These are phyloP conservation scores for Neonothopanus nambi DNA, from an alignment of 1,284 basidiomycete genomes.

Conservation along the genomic window DNA sequence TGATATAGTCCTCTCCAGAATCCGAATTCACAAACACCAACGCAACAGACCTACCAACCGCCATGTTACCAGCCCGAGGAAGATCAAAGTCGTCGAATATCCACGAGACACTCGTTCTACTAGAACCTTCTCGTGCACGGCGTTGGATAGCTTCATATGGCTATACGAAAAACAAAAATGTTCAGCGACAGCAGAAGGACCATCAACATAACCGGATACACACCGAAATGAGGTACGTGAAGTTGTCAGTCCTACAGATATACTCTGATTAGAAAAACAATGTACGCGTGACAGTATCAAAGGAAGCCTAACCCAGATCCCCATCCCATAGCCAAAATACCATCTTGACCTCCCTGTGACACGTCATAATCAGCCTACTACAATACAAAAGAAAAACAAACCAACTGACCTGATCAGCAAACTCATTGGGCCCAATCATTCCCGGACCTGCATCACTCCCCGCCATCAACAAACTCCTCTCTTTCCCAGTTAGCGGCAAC, in stretches of 20 bases:
- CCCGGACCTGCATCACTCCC: constrained; percentile 75
- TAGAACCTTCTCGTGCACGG: constrained; percentile 55
- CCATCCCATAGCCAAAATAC: constrained; percentile 86
- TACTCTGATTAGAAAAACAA: not conserved
- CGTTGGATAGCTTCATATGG: constrained; percentile 74
- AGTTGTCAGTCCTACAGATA: constrained; percentile 44
- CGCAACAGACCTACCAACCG: constrained; percentile 56
- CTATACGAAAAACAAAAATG: constrained; percentile 24
- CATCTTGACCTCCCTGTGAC: constrained; percentile 49
- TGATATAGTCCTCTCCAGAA: constrained; percentile 78
- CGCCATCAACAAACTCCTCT: constrained; percentile 59
- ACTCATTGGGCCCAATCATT: constrained; percentile 72
- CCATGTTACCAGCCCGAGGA: constrained; percentile 48
- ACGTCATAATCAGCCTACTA: not conserved
- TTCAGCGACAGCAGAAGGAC: constrained; percentile 1
- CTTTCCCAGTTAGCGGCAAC: constrained; percentile 64
- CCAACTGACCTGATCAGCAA: constrained; percentile 53
- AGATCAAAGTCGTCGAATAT: constrained; percentile 69
- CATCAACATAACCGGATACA: constrained; percentile 18
- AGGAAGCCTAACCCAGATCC: constrained; percentile 52
- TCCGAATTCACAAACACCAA: constrained; percentile 76
- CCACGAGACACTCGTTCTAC: constrained; percentile 62
- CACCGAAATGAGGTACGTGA: constrained; percentile 62
- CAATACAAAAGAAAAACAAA: constrained; percentile 23
- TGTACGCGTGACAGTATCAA: not conserved